Evolutionary conservation across 2,329 filamentous ascomycete species (phyloP).

Genomic region (Phyllosticta citrichinensis): DNA sequence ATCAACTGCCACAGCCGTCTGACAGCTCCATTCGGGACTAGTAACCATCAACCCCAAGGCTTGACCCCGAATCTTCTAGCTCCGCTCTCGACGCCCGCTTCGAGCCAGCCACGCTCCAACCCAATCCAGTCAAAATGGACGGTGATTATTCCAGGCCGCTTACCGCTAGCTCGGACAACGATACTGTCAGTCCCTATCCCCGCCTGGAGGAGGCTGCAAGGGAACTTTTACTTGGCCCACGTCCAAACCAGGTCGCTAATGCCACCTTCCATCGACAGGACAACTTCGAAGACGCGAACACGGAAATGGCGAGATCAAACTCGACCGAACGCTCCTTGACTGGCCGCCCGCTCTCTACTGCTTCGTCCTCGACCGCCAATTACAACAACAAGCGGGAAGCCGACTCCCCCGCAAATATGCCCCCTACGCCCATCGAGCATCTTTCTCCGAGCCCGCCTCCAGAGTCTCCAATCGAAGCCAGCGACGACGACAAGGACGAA

Average conservation of each 20-base stretch:
- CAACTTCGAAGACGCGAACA: conserved; percentile 67
- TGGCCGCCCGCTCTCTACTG: conserved; percentile 15
- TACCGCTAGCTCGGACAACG: conserved; percentile 9
- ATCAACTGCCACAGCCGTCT: background rate
- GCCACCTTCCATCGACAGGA: conserved; percentile 41
- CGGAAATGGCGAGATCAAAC: conserved; percentile 44
- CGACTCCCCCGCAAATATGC: conserved; percentile 18
- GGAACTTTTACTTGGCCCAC: conserved; percentile 4
- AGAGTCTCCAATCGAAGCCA: conserved; percentile 15
- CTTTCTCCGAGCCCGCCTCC: conserved; percentile 2
- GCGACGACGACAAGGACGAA: conserved; percentile 18
- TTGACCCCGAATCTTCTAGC: background rate
- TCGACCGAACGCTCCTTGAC: conserved; percentile 48
- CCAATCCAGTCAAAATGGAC: conserved; percentile 1
- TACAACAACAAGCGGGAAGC: conserved; percentile 17
- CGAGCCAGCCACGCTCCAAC: background rate
- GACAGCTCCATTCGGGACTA: background rate
- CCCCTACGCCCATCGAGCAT: conserved; percentile 3
- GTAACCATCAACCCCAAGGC: background rate
- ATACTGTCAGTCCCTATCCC: conserved; percentile 3
- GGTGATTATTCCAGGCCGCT: conserved; percentile 3
- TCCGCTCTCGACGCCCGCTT: background rate
- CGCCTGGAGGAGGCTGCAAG: conserved; percentile 4
- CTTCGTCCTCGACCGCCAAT: background rate
- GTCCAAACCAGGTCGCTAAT: background rate